phyloP scores from a whole-genome alignment of 2,329 filamentous ascomycete genomes.

The Chaetomium olivaceum region DNA sequence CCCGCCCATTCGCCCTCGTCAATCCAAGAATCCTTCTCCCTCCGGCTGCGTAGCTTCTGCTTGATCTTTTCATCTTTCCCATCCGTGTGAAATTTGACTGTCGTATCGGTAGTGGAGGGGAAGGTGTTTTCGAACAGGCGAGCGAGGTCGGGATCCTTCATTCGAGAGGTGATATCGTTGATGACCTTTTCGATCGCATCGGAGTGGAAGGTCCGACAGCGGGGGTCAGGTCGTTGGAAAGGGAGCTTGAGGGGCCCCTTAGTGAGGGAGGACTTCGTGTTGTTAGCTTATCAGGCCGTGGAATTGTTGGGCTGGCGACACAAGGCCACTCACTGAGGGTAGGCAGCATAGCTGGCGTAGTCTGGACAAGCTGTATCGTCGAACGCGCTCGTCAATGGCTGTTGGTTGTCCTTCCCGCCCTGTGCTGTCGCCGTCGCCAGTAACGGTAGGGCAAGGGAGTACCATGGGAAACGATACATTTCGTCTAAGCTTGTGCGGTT shows the following conservation, averaged over 20 bases:
- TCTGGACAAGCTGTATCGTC: slow-evolving; percentile 59
- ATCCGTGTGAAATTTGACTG: slow-evolving; percentile 81
- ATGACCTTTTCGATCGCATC: slow-evolving; percentile 87
- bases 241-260: slow-evolving; percentile 77
- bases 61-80: slow-evolving; percentile 47
- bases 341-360: slow-evolving; percentile 60
- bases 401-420: slow-evolving; percentile 29
- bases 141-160: slow-evolving; percentile 84
- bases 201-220: slow-evolving; percentile 88
- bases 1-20: slow-evolving; percentile 74
- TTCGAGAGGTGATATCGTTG: slow-evolving; percentile 72
- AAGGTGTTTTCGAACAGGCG: slow-evolving; percentile 94
- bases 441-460: slow-evolving; percentile 26
- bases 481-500: neutral
- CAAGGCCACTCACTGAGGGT: slow-evolving; percentile 54
- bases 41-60: slow-evolving; percentile 37
- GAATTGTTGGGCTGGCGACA: slow-evolving; percentile 20
- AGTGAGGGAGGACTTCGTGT: slow-evolving; percentile 67
- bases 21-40: slow-evolving; percentile 22
- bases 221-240: slow-evolving; percentile 76
- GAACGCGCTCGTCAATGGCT: slow-evolving; percentile 37
- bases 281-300: slow-evolving; percentile 27
- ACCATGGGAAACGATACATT: slow-evolving; percentile 23
- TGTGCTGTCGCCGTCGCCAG: slow-evolving; percentile 21
- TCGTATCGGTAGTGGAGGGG: slow-evolving; percentile 88